These are phyloP conservation scores for Kwoniella bestiolae DNA, from an alignment of 768 basidiomycete species.

Conservation along the genomic window DNA sequence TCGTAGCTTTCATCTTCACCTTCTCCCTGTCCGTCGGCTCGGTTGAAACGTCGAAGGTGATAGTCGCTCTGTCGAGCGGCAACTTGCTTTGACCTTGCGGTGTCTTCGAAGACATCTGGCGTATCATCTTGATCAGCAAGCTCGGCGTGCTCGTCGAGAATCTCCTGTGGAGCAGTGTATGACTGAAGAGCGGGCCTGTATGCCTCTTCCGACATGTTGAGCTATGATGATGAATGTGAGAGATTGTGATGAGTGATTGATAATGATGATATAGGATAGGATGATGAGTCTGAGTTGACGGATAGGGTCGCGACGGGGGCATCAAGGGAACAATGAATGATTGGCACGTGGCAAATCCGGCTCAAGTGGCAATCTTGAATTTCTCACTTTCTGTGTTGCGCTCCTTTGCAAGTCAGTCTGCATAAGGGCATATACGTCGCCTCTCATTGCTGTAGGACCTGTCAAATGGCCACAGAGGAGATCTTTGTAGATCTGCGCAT, in stretches of 20 bases:
- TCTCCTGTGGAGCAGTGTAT: slow-evolving; percentile 89
- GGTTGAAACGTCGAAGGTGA: slow-evolving; percentile 85
- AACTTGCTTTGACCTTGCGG: slow-evolving; percentile 89
- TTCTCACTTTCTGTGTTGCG: no score
- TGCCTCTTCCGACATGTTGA: slow-evolving; percentile 29
- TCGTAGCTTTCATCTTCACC: slow-evolving; percentile 84
- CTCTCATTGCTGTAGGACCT: no score
- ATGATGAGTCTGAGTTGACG: background rate
- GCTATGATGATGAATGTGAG: background rate
- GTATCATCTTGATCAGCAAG: slow-evolving; percentile 91
- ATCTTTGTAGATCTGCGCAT: no score
- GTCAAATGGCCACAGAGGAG: no score
- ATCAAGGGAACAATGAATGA: background rate
- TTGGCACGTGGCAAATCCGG: slow-evolving; percentile 1
- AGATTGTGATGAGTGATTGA: background rate
- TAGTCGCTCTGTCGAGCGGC: slow-evolving; percentile 92
- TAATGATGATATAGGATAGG: background rate
- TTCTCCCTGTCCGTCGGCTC: slow-evolving; percentile 68
- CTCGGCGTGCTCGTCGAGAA: slow-evolving; percentile 90
- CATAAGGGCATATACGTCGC: background rate
- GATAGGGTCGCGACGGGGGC: background rate
- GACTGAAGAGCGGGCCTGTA: slow-evolving; percentile 67
- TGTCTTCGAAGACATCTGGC: slow-evolving; percentile 68
- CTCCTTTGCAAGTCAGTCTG: background rate
- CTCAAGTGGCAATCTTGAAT: background rate